Evolutionary conservation across 2,329 filamentous ascomycete genomes (phyloP), one percentile per base, ranked within the genome.

Genomic region (Orbilia ellipsospora): DNA sequence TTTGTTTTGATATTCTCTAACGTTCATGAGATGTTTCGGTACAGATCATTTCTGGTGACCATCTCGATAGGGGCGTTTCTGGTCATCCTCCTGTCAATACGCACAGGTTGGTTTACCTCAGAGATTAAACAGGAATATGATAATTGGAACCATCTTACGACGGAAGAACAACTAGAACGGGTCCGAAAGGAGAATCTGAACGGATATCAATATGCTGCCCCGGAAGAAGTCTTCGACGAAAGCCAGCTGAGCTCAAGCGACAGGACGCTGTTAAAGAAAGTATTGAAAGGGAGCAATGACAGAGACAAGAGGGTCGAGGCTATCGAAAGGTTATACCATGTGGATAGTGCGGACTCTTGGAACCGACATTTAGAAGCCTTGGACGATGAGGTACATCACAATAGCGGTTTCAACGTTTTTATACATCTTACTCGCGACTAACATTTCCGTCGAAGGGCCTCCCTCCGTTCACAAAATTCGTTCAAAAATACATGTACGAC

Each of bases 391-490:
- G 70, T 74, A 74, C n/a, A 50, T 16, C 18, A 28, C 18, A 8
- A 61, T 8, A 26, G 1, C 18, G 5, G 15, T 42, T 48, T 8
- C 52, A n/a, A 42, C 5, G 18, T 13, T 36, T 18, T 10, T 5
- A 13, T 57, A 56, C n/a, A 18, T 16, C 13, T 15, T n/a, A 4
- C 6, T 20, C 10, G 3, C 28, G 31, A 44, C 48, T 56, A 56
- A 50, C 23, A 36, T 26, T 28, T n/a, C 18, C 57, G 4, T 26
- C 54, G 7, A 45, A 78, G 77, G 75, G 74, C n/a, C 56, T 79
- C 20, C 73, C 78, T 16, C 64, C 75, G 31, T 74, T 79, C 18
- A 79, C 78, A 16, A 79, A 78, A 31, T 78, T 78, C 12, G 31
- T 64, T 2, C 78, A 78, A 73, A 45, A 56, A 8, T 77, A 77